Evolutionary conservation across 345 rosid genomes (phyloP).

Genomic region (Melastoma malabathricum): DNA sequence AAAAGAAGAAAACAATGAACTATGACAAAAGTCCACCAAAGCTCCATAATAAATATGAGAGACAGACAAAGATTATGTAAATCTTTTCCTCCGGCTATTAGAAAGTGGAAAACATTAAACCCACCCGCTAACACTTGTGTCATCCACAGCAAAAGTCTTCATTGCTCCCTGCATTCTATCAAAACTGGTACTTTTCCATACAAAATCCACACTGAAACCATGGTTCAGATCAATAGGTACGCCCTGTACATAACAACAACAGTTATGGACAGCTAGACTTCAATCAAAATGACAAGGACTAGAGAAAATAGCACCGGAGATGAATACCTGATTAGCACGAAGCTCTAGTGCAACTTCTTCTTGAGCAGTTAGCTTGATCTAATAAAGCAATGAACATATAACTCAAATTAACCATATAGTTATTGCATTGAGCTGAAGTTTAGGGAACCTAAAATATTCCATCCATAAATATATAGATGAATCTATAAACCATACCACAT

Average conservation of each 20-base stretch:
- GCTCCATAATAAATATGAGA: too few relatives aligned
- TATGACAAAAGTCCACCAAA: too few relatives aligned
- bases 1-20: too few relatives aligned
- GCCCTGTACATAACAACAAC: slow-evolving; percentile 38
- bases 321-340: slow-evolving; percentile 85
- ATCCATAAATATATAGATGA: neutral
- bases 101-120: slow-evolving; percentile 10
- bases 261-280: slow-evolving; percentile 3
- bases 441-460: too few relatives aligned
- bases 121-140: slow-evolving; percentile 99
- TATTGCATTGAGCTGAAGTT: too few relatives aligned
- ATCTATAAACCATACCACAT: slow-evolving; percentile 53
- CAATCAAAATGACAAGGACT: neutral
- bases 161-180: slow-evolving; percentile 99
- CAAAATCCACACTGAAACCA: slow-evolving; percentile 97
- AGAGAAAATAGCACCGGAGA: slow-evolving; percentile 2
- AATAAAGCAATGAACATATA: slow-evolving; percentile 7
- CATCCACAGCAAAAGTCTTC: slow-evolving; percentile 99
- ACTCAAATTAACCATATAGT: neutral
- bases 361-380: slow-evolving; percentile 96
- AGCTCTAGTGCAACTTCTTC: slow-evolving; percentile 99
- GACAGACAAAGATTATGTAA: neutral
- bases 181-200: slow-evolving; percentile 99
- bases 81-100: neutral
- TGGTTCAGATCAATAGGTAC: slow-evolving; percentile 91